A percentile compares a stretch with the other conserved stretches of the same genome.
Conservation (phyloP, 345 rosid species). For the Ceriops zippeliana region DNA sequence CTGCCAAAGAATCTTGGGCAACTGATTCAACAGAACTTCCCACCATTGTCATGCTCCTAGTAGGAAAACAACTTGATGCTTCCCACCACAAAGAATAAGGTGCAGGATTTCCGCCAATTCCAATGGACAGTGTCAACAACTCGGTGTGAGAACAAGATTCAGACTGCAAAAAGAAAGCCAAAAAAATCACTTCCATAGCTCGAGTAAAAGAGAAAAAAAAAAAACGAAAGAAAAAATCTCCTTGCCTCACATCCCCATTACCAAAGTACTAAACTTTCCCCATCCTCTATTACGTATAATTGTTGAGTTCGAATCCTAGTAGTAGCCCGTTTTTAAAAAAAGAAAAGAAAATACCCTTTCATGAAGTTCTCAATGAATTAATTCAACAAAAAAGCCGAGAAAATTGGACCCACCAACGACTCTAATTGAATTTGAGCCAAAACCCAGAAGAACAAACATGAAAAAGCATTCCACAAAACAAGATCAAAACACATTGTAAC, state of each 20-base stretch:
- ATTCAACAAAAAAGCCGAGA: no score
- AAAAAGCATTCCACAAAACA: not conserved
- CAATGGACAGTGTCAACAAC: not conserved
- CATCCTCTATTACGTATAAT: not conserved
- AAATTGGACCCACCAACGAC: no score
- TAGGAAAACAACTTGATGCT: slow-evolving; percentile 8
- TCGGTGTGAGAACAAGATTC: slow-evolving; percentile 14
- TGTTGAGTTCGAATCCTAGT: no score
- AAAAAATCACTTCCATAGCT: not conserved
- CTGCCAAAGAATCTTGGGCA: slow-evolving; percentile 31
- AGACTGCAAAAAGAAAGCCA: slow-evolving; percentile 24
- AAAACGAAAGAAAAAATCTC: not conserved
- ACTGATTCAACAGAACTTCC: slow-evolving; percentile 36
- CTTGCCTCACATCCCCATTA: not conserved
- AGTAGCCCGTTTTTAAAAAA: no score
- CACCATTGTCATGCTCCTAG: slow-evolving; percentile 40
- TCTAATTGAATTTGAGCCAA: no score
- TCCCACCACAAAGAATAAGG: slow-evolving; percentile 1
- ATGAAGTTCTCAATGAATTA: no score
- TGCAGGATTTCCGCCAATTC: slow-evolving; percentile 11
- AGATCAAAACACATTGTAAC: not conserved
- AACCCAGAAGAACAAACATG: no score
- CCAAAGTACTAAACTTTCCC: not conserved
- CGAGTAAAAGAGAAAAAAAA: not conserved
- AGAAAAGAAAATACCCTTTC: no score